These are phyloP conservation scores for Mycena olivaceomarginata DNA, from an alignment of 768 basidiomycete species.

Conservation along the genomic window DNA sequence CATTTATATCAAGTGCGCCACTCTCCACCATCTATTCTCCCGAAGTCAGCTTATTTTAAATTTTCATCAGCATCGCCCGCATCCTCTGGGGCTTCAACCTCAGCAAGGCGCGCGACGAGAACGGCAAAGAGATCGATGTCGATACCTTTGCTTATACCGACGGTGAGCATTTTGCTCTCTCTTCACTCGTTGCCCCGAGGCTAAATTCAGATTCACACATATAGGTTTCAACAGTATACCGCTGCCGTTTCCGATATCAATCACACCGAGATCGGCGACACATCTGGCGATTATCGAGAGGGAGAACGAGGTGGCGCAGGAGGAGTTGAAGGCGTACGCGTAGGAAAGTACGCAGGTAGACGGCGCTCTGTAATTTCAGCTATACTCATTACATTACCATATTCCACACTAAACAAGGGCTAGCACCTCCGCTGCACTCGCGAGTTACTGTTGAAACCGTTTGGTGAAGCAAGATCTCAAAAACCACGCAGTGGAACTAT, in stretches of 20 bases:
- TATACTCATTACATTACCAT: too few relatives aligned
- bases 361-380: too few relatives aligned
- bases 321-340: constrained; percentile 42
- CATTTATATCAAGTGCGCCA: constrained; percentile 40
- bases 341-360: neutral
- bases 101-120: constrained; percentile 36
- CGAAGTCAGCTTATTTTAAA: neutral
- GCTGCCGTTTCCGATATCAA: constrained; percentile 38
- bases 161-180: constrained; percentile 6
- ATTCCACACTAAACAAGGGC: too few relatives aligned
- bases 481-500: too few relatives aligned
- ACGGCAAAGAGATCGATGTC: constrained; percentile 34
- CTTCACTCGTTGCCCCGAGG: neutral
- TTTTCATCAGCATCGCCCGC: constrained; percentile 33
- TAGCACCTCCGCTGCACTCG: too few relatives aligned
- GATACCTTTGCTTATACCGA: constrained; percentile 45
- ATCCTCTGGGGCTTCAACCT: constrained; percentile 43
- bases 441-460: too few relatives aligned
- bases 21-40: neutral
- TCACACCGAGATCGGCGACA: constrained; percentile 25
- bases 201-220: neutral
- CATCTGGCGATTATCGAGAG: constrained; percentile 38
- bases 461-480: too few relatives aligned
- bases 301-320: constrained; percentile 43
- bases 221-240: constrained; percentile 43